Evolutionary conservation across 208 protist genomes (phyloP).

Genomic region (Leishmania lainsoni): DNA sequence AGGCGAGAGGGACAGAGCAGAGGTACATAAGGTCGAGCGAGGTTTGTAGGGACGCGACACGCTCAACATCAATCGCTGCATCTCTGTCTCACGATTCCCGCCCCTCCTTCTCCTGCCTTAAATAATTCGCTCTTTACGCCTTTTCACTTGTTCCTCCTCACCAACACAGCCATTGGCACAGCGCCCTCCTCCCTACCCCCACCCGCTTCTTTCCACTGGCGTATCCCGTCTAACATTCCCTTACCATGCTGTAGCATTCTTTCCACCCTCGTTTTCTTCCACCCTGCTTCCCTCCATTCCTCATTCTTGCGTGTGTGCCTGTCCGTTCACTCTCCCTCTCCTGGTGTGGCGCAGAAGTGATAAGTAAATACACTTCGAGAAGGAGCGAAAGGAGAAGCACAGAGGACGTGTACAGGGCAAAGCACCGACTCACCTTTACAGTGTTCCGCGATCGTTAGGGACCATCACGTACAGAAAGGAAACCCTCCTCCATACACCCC

Average conservation of each 20-base stretch:
- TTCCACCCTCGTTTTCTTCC: neutral
- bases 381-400: neutral
- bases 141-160: neutral
- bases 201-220: neutral
- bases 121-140: neutral
- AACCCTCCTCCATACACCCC: no score
- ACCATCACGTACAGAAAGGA: neutral
- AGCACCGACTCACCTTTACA: neutral
- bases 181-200: neutral
- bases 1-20: neutral
- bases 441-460: neutral
- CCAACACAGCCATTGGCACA: neutral
- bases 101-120: neutral
- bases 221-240: neutral
- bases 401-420: neutral
- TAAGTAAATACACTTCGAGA: neutral
- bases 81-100: neutral
- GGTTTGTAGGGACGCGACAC: neutral
- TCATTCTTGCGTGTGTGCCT: neutral
- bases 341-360: neutral
- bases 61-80: neutral
- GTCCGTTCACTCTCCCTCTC: neutral
- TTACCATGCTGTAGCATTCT: neutral
- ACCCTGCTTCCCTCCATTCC: neutral
- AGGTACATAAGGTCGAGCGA: neutral